Percentiles rank a stretch among this genome's conserved stretches.
phyloP scores from a whole-genome alignment of 108 stramenopile species.

The Chaetoceros muelleri region DNA sequence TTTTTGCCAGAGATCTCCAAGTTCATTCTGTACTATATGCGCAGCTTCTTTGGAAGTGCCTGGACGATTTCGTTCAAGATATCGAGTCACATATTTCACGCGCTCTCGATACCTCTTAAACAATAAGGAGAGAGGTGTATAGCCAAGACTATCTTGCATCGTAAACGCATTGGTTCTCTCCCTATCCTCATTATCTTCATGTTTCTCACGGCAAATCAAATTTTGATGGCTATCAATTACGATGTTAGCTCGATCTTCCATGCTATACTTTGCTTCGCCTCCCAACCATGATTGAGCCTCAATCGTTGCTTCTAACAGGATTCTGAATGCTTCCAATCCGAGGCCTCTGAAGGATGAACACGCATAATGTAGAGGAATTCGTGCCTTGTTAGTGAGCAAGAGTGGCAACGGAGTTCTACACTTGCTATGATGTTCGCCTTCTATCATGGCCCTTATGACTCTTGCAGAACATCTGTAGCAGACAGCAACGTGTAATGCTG shows the following conservation, averaged over 20 bases:
- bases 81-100: slow-evolving; percentile 12
- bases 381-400: slow-evolving; percentile 9
- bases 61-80: slow-evolving; percentile 6
- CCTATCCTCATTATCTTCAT: neutral
- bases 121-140: slow-evolving; percentile 27
- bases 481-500: slow-evolving; percentile 28
- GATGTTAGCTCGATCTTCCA: slow-evolving; percentile 5
- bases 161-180: slow-evolving; percentile 16
- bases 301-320: slow-evolving; percentile 22
- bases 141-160: slow-evolving; percentile 22
- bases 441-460: slow-evolving; percentile 19
- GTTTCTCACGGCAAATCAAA: no score
- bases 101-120: slow-evolving; percentile 39
- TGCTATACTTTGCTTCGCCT: neutral
- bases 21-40: slow-evolving; percentile 20
- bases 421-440: slow-evolving; percentile 1
- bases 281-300: neutral
- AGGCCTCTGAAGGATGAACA: slow-evolving; percentile 31
- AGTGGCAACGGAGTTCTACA: neutral
- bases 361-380: slow-evolving; percentile 38
- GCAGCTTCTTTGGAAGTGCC: slow-evolving; percentile 7
- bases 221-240: no score
- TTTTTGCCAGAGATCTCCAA: slow-evolving; percentile 33
- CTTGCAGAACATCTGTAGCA: slow-evolving; percentile 17
- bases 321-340: slow-evolving; percentile 28